Base-by-base conservation (phyloP, 352 stramenopile genomes). In the Pythium myriotylum region DNA sequence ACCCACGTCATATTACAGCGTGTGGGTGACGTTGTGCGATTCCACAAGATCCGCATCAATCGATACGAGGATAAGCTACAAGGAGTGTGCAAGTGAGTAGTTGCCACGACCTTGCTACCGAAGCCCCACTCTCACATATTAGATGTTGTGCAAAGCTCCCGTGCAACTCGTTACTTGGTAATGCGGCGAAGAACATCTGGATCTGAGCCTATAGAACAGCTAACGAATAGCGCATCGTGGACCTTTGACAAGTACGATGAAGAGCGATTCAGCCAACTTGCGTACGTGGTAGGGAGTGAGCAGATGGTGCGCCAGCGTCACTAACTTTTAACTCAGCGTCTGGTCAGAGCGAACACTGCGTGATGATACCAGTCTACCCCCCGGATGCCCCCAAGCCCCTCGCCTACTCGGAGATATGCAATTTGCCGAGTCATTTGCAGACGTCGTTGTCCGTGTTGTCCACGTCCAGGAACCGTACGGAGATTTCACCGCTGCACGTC, bases 31-130 rank as follows among this genome's bases (percentile, higher is more conserved):
- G 72, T 93, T 39, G 81, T 93, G 57, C 84, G 84, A 6, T 89
- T 93, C 63, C 84, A 93, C 68, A 83, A 85, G 43, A 63, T 91
- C 1, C 66, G 73, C n/a, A 81, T 93, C 39, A 86, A 91, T 40
- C 68, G 74, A 9, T 90, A 83, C 43, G 66, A 80, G 29, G 71
- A 82, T 32, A 75, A 59, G 26, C 67, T 84, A 5, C 84, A 93
- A 66, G 84, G 81, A 5, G 45, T 91, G 16, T 68, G 68, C 49
- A 59, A 57, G 83, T 92, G 70, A 47, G 80, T 65, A 5, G n/a
- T 26, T 46, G 8, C n/a, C 29, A 10, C 5, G 29, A 35, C 29
- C 29, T 35, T 5, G 29, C 29, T 35, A 5, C 10, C 10, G 5
- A 10, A 35, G 10, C 5, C 29, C 29, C 10, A 35, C 29, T 35